Conservation (phyloP, 1,284 basidiomycete species). For the Apiotrichum gamsii region DNA sequence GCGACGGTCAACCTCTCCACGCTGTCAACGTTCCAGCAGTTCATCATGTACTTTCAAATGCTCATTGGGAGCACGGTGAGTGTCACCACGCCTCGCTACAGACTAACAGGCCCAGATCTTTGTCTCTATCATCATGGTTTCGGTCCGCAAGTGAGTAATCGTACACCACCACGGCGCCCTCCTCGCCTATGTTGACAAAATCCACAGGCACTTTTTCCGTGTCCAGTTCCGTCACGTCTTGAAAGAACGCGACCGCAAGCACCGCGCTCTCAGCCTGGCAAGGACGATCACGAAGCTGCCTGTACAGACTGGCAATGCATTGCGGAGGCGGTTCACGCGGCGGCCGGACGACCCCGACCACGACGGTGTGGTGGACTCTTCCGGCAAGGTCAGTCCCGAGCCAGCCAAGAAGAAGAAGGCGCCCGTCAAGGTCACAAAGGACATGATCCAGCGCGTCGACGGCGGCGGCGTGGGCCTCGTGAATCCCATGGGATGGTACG, state of each 20-base stretch:
- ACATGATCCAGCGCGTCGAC: slow-evolving; percentile 76
- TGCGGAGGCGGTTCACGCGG: slow-evolving; percentile 27
- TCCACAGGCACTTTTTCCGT: slow-evolving; percentile 63
- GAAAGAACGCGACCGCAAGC: slow-evolving; percentile 44
- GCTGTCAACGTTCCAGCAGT: slow-evolving; percentile 50
- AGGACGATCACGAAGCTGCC: slow-evolving; percentile 32
- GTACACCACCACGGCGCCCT: too few relatives aligned
- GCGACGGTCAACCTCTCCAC: slow-evolving; percentile 50
- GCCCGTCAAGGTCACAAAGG: slow-evolving; percentile 54
- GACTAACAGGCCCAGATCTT: slow-evolving; percentile 22
- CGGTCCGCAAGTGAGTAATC: slow-evolving; percentile 35
- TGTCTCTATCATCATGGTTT: slow-evolving; percentile 47
- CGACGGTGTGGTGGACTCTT: neutral
- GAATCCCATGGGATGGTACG: slow-evolving; percentile 63
- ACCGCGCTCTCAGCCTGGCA: slow-evolving; percentile 20
- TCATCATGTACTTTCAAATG: slow-evolving; percentile 48
- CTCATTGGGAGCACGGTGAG: slow-evolving; percentile 43
- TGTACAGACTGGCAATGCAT: slow-evolving; percentile 17
- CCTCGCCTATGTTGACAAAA: neutral
- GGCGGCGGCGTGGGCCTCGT: slow-evolving; percentile 72
- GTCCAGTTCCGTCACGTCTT: slow-evolving; percentile 65
- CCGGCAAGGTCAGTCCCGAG: neutral
- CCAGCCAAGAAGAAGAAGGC: slow-evolving; percentile 33
- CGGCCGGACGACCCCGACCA: neutral
- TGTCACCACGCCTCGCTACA: neutral